Evolutionary conservation across 768 basidiomycete species (phyloP).

Genomic region (Lactarius indigo): DNA sequence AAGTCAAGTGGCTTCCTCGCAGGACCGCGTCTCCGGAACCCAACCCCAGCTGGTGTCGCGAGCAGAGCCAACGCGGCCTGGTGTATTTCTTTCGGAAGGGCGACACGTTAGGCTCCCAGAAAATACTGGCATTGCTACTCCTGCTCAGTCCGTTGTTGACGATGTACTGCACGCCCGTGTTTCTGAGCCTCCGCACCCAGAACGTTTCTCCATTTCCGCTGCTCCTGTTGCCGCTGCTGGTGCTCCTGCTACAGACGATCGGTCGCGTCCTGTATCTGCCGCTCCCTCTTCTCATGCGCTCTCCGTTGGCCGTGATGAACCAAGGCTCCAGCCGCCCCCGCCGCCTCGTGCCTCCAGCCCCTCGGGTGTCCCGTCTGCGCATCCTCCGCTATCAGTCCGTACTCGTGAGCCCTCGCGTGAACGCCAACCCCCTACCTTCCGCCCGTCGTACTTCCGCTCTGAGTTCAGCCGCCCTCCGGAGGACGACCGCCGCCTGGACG

Average conservation of each 20-base stretch:
- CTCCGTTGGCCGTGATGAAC: constrained; percentile 12
- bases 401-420: constrained; percentile 23
- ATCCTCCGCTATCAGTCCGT: constrained; percentile 9
- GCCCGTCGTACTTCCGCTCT: constrained; percentile 25
- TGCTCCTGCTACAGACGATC: constrained; percentile 2
- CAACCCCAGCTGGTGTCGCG: constrained; percentile 9
- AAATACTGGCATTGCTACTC: constrained; percentile 22
- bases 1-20: constrained; percentile 22
- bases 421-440: not conserved
- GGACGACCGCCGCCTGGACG: constrained; percentile 20
- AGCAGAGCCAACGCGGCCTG: constrained; percentile 6
- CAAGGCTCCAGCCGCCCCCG: constrained; percentile 7
- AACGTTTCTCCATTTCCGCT: not conserved
- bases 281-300: constrained; percentile 10
- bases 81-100: constrained; percentile 27
- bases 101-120: constrained; percentile 27
- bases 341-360: constrained; percentile 7
- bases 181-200: constrained; percentile 10
- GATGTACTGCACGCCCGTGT: constrained; percentile 3
- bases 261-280: constrained; percentile 9
- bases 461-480: constrained; percentile 24
- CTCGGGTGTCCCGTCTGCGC: constrained; percentile 6
- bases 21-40: constrained; percentile 11
- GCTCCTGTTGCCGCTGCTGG: not conserved
- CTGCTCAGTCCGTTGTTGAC: constrained; percentile 5